Evolutionary conservation across 495 filamentous ascomycete genomes (phyloP).

Genomic region (Neurospora sublineolata): DNA sequence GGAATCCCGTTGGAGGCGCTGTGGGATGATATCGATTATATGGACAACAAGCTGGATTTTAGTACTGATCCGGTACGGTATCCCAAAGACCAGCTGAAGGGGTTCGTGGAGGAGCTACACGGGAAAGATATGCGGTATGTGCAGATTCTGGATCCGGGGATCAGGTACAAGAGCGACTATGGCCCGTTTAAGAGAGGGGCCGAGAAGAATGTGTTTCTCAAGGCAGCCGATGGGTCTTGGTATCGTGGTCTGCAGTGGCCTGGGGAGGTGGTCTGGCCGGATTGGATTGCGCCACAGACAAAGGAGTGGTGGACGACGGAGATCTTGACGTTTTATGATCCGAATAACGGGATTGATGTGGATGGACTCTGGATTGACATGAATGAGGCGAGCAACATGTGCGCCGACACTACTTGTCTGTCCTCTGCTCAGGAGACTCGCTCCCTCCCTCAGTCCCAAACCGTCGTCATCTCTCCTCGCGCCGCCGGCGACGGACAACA

Average conservation of each 20-base stretch:
- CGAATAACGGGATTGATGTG: conserved; percentile 58
- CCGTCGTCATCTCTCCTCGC: neutral
- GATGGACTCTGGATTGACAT: conserved; percentile 86
- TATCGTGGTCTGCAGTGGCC: conserved; percentile 80
- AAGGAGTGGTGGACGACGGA: conserved; percentile 66
- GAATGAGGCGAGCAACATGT: conserved; percentile 38
- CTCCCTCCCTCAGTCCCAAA: neutral
- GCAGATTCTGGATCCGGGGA: conserved; percentile 78
- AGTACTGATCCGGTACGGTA: conserved; percentile 62
- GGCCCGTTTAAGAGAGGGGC: conserved; percentile 51
- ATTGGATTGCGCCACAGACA: conserved; percentile 66
- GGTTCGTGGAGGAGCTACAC: conserved; percentile 60
- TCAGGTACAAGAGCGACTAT: conserved; percentile 51
- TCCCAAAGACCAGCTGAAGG: conserved; percentile 52
- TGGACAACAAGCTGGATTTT: conserved; percentile 53
- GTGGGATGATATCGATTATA: conserved; percentile 87
- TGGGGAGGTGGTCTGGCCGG: conserved; percentile 67
- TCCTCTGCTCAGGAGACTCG: neutral
- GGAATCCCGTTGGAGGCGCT: conserved; percentile 76
- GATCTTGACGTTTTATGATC: conserved; percentile 56
- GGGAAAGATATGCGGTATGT: conserved; percentile 65
- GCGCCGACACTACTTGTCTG: conserved; percentile 7
- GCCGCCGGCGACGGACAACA: conserved; percentile 1
- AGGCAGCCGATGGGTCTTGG: conserved; percentile 48
- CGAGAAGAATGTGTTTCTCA: conserved; percentile 51